Conservation (phyloP, 2,329 filamentous ascomycete species). For the Fusarium tuaranense region DNA sequence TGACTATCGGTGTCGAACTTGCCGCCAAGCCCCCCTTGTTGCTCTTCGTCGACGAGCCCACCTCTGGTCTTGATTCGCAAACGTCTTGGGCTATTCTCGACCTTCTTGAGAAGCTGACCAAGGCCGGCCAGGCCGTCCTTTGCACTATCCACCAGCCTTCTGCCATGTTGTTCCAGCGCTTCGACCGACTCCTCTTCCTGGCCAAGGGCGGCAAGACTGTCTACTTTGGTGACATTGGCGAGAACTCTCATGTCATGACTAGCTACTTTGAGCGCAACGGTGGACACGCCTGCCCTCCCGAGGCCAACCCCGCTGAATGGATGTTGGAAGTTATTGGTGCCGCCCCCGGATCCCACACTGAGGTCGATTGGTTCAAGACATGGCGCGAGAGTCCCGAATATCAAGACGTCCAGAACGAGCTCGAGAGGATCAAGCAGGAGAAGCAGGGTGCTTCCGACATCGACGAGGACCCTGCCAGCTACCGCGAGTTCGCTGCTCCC, state of each 20-base stretch:
- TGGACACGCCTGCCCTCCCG: conserved; percentile 70
- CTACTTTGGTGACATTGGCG: conserved; percentile 84
- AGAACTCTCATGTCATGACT: conserved; percentile 75
- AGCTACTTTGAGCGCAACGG: conserved; percentile 83
- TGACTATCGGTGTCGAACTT: conserved; percentile 96
- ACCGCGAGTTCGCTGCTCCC: conserved; percentile 84
- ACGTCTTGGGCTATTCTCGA: conserved; percentile 94
- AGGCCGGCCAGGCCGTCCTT: conserved; percentile 91
- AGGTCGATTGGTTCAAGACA: conserved; percentile 73
- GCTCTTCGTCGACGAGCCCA: conserved; percentile 94
- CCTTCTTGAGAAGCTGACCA: conserved; percentile 88
- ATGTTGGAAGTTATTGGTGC: conserved; percentile 75
- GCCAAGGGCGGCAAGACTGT: conserved; percentile 81
- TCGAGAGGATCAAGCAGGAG: conserved; percentile 66
- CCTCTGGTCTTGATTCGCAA: conserved; percentile 92
- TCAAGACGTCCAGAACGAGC: conserved; percentile 65
- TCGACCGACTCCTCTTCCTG: conserved; percentile 83
- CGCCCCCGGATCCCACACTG: conserved; percentile 71
- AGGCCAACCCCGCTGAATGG: conserved; percentile 86
- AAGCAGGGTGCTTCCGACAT: conserved; percentile 50
- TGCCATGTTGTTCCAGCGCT: conserved; percentile 92
- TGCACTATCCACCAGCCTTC: conserved; percentile 99
- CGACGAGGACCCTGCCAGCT: conserved; percentile 58
- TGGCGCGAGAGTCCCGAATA: conserved; percentile 72
- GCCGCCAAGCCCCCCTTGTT: conserved; percentile 91